Conservation (phyloP, 2,329 filamentous ascomycete genomes). For the Ascochyta fabae region DNA sequence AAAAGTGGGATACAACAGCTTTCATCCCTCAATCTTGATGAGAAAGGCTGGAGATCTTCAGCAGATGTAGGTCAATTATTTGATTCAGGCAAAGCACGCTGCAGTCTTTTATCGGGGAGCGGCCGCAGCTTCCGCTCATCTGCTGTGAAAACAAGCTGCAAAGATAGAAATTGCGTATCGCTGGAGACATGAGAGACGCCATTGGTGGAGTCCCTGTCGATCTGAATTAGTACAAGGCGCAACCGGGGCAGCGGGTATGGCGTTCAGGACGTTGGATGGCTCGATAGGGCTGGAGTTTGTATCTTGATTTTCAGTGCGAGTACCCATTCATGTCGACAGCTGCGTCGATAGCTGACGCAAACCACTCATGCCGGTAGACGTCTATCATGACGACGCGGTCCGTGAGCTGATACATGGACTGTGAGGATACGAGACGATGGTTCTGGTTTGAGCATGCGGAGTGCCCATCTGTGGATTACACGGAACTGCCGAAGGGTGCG, state of each 20-base stretch:
- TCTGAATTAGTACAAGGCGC: background rate
- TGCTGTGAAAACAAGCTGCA: no score
- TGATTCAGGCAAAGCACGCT: no score
- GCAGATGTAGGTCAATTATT: no score
- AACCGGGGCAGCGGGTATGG: constrained; percentile 7
- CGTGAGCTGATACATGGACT: constrained; percentile 7
- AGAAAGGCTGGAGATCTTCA: no score
- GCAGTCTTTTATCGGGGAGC: no score
- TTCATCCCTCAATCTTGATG: no score
- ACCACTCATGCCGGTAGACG: background rate
- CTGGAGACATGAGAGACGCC: background rate
- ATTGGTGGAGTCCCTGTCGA: constrained; percentile 1
- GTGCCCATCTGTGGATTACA: constrained; percentile 5
- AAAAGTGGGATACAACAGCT: no score
- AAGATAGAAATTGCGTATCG: no score
- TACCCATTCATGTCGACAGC: background rate
- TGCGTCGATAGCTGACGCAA: background rate
- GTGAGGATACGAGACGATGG: background rate
- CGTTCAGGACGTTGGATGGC: background rate
- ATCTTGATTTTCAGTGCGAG: background rate
- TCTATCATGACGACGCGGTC: background rate
- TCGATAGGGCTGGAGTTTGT: background rate
- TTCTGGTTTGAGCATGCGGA: constrained; percentile 6
- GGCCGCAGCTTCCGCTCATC: no score
- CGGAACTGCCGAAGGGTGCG: constrained; percentile 4